Percentiles rank a stretch among this genome's conserved stretches.
Conservation (phyloP, 2,329 filamentous ascomycete species). For the Fusarium ramigenum region DNA sequence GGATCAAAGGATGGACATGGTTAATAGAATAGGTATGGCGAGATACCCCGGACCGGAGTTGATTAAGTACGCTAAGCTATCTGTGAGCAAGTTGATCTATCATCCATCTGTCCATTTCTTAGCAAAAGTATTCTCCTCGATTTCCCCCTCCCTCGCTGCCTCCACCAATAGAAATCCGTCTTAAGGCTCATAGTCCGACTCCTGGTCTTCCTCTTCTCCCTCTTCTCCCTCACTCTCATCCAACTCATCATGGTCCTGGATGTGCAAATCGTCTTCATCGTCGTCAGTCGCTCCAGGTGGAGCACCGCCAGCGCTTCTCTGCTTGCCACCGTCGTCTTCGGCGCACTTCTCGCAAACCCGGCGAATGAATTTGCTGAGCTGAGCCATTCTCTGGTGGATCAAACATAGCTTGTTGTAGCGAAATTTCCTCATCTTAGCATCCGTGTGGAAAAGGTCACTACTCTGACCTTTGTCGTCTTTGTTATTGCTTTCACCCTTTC, state of each 20-base stretch:
- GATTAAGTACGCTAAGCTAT: constrained; percentile 1
- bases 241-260: background rate
- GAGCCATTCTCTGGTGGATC: background rate
- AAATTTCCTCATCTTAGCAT: constrained; percentile 8
- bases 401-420: background rate
- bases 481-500: background rate
- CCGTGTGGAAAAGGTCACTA: background rate
- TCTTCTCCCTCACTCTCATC: background rate
- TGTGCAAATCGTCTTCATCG: background rate
- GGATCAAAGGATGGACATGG: background rate
- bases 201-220: constrained; percentile 1
- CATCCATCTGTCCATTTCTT: background rate
- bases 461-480: background rate
- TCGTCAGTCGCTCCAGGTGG: background rate
- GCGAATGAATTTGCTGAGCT: constrained; percentile 8
- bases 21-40: constrained; percentile 12
- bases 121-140: background rate
- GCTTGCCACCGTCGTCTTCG: background rate
- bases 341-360: constrained; percentile 25
- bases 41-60: constrained; percentile 30
- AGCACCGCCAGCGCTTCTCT: background rate
- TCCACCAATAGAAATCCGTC: background rate
- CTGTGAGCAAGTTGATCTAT: background rate
- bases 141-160: background rate
- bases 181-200: constrained; percentile 24